phyloP scores from a whole-genome alignment of 257 asterid genomes.

The Rauvolfia tetraphylla region DNA sequence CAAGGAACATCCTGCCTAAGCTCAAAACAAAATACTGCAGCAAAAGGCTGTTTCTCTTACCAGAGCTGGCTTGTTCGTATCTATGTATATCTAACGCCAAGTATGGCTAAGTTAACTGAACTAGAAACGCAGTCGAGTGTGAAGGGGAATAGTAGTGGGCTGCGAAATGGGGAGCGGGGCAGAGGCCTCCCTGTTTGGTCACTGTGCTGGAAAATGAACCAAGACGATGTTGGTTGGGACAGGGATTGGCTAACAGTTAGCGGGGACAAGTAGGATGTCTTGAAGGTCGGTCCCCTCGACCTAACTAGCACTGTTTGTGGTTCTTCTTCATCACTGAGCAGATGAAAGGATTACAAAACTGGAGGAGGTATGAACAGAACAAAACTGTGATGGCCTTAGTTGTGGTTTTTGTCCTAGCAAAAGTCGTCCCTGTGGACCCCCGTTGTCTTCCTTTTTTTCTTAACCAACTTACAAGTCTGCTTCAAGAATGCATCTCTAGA shows the following conservation, averaged over 20 bases:
- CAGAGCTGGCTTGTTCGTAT: background rate
- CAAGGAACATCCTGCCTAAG: background rate
- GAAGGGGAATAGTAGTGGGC: background rate
- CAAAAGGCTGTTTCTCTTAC: background rate
- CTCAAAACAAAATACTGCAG: background rate
- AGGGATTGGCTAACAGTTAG: slow-evolving; percentile 30
- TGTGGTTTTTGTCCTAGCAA: slow-evolving; percentile 14
- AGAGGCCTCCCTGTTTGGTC: background rate
- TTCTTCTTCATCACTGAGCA: slow-evolving; percentile 28
- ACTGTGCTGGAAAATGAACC: slow-evolving; percentile 9
- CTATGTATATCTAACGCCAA: background rate
- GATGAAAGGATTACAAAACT: slow-evolving; percentile 8
- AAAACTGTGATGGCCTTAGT: slow-evolving; percentile 25
- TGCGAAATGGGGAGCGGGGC: slow-evolving; percentile 4
- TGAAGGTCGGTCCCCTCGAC: slow-evolving; percentile 54
- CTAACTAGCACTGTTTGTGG: slow-evolving; percentile 27
- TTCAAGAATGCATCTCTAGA: background rate
- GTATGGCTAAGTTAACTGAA: background rate
- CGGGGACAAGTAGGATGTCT: slow-evolving; percentile 55
- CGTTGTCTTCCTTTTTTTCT: slow-evolving; percentile 14
- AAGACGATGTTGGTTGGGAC: slow-evolving; percentile 25
- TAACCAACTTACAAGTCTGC: background rate
- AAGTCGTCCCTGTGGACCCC: slow-evolving; percentile 14
- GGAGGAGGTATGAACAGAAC: slow-evolving; percentile 10
- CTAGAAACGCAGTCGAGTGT: background rate